Percentiles rank a stretch among this genome's conserved stretches.
Evolutionary conservation across 1,284 basidiomycete genomes (phyloP).

Genomic region (Pascua guehoae): DNA sequence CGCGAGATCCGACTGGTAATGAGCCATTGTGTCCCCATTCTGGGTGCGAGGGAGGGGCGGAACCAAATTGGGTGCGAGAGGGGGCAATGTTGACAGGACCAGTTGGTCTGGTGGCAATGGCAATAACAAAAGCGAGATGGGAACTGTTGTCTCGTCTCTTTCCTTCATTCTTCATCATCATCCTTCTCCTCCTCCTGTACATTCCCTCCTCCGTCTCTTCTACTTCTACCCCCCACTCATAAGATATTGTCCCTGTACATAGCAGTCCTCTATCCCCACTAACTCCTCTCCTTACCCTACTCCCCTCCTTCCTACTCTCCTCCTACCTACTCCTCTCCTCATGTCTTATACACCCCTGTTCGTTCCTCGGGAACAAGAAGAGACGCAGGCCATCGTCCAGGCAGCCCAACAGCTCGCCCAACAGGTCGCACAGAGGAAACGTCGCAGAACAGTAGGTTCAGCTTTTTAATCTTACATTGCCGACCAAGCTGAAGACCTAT

Average conservation of each 20-base stretch:
- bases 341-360: neutral
- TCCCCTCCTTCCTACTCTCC: neutral
- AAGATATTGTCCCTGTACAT: neutral
- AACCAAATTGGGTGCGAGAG: too few species aligned
- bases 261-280: neutral
- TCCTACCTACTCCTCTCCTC: neutral
- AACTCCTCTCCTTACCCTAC: neutral
- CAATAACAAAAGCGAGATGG: too few species aligned
- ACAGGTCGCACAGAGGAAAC: neutral
- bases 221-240: neutral
- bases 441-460: neutral
- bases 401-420: neutral
- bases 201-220: neutral
- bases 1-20: too few species aligned
- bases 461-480: too few species aligned
- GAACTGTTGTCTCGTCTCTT: too few species aligned
- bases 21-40: neutral
- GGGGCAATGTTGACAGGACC: too few species aligned
- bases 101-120: too few species aligned
- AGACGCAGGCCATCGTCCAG: neutral
- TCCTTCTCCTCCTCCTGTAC: neutral
- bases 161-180: neutral
- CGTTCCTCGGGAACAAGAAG: neutral
- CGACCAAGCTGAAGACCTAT: too few species aligned
- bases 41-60: neutral